These are phyloP conservation scores for Bonia amplexicaulis DNA, from an alignment of 176 grass and related monocot genomes.

Conservation along the genomic window DNA sequence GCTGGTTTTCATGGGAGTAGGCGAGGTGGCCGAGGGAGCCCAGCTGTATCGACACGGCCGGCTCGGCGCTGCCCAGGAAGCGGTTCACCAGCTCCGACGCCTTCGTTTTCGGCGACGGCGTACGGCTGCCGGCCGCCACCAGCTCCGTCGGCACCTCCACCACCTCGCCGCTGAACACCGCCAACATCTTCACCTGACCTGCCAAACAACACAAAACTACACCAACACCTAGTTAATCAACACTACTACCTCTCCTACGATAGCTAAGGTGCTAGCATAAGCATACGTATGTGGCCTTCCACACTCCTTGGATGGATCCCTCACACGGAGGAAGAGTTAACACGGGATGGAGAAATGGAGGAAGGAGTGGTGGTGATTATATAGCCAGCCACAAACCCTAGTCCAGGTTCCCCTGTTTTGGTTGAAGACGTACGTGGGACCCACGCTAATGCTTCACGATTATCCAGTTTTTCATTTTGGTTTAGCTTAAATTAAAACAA, in stretches of 20 bases:
- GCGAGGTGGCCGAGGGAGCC: conserved; percentile 53
- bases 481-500: background rate
- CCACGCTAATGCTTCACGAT: background rate
- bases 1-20: conserved; percentile 68
- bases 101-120: conserved; percentile 85
- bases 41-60: conserved; percentile 64
- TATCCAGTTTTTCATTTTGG: background rate
- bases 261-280: background rate
- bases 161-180: conserved; percentile 86
- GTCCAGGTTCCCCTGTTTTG: background rate
- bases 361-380: background rate
- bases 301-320: conserved; percentile 5
- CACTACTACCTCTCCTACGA: background rate
- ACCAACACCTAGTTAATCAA: background rate
- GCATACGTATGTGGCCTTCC: background rate
- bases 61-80: conserved; percentile 42
- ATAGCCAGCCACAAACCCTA: conserved; percentile 9
- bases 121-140: conserved; percentile 81
- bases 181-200: conserved; percentile 49
- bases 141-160: conserved; percentile 86
- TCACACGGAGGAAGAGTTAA: background rate
- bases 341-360: background rate
- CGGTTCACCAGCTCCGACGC: conserved; percentile 62
- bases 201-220: background rate
- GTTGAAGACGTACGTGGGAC: conserved; percentile 8